A percentile compares a stretch with the other conserved stretches of the same genome.
Evolutionary conservation across 1,284 basidiomycete species (phyloP).

Genomic region (Ceratobasidium sp.): DNA sequence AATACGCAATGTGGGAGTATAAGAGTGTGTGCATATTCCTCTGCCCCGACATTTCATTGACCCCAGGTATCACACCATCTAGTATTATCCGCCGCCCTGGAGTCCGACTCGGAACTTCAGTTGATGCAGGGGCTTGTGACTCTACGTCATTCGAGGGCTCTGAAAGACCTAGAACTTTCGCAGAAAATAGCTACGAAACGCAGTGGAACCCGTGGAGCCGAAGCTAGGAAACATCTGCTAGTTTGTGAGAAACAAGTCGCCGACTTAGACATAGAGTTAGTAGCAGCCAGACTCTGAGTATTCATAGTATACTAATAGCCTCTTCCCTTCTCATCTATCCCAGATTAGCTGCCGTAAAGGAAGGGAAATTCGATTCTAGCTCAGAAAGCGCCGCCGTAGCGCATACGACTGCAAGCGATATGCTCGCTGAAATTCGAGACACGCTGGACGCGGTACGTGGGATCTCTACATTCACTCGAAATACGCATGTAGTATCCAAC

Average conservation of each 20-base stretch:
- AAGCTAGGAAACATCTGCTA: slow-evolving; percentile 70
- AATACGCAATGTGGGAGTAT: slow-evolving; percentile 53
- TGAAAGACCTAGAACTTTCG: slow-evolving; percentile 63
- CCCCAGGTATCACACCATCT: neutral
- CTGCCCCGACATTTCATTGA: neutral
- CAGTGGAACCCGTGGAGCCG: slow-evolving; percentile 71
- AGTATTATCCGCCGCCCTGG: slow-evolving; percentile 55
- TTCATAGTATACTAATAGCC: neutral
- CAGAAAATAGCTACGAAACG: slow-evolving; percentile 68
- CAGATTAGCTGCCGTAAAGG: slow-evolving; percentile 15
- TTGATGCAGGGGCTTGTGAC: slow-evolving; percentile 52
- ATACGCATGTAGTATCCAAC: neutral
- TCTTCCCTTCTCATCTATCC: neutral
- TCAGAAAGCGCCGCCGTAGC: slow-evolving; percentile 51
- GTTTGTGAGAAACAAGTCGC: slow-evolving; percentile 64
- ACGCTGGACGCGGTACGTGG: slow-evolving; percentile 60
- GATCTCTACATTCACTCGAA: neutral
- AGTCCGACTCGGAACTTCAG: slow-evolving; percentile 51
- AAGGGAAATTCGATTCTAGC: slow-evolving; percentile 15
- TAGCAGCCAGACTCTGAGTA: neutral
- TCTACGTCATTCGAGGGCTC: slow-evolving; percentile 54
- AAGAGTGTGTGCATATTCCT: slow-evolving; percentile 51
- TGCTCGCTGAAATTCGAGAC: slow-evolving; percentile 60
- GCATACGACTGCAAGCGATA: slow-evolving; percentile 51
- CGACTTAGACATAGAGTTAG: slow-evolving; percentile 54